Evolutionary conservation across 2,329 filamentous ascomycete species (phyloP).

Genomic region (Aspergillus piperis): DNA sequence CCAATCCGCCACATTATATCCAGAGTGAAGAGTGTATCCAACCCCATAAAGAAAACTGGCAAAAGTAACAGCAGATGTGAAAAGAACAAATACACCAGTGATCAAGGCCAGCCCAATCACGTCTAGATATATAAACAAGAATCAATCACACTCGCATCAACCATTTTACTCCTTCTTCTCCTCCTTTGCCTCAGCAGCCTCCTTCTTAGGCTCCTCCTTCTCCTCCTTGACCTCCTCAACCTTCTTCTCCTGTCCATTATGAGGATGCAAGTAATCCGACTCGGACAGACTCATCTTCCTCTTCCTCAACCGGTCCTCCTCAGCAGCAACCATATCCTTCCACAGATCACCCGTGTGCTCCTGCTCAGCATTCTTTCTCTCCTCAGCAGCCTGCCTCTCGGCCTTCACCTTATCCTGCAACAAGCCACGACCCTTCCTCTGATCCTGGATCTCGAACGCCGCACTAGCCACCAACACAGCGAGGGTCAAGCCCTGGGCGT

Average conservation of each 20-base stretch:
- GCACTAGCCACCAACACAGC: constrained; percentile 81
- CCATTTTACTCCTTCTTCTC: background rate
- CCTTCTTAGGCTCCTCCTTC: constrained; percentile 7
- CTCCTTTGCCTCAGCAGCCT: background rate
- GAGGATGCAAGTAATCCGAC: constrained; percentile 25
- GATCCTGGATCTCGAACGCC: constrained; percentile 75
- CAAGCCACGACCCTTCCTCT: constrained; percentile 63
- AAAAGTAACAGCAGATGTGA: too few relatives aligned
- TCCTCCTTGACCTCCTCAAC: constrained; percentile 9
- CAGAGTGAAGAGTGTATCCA: too few relatives aligned
- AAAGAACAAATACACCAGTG: background rate
- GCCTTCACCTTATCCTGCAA: constrained; percentile 60
- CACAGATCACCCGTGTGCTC: constrained; percentile 91
- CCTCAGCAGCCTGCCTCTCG: constrained; percentile 75
- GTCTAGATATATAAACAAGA: background rate
- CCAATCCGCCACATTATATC: too few relatives aligned
- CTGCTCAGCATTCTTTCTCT: constrained; percentile 60
- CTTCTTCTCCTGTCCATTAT: constrained; percentile 10
- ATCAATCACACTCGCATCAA: background rate
- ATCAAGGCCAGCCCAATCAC: background rate
- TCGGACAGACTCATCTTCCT: constrained; percentile 42
- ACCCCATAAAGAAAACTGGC: too few relatives aligned
- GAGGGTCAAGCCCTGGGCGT: constrained; percentile 85
- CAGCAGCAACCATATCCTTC: constrained; percentile 60
- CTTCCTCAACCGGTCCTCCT: constrained; percentile 48